A percentile compares a stretch with the other conserved stretches of the same genome.
phyloP scores from a whole-genome alignment of 176 grass and related monocot genomes.

The Phragmites australis region DNA sequence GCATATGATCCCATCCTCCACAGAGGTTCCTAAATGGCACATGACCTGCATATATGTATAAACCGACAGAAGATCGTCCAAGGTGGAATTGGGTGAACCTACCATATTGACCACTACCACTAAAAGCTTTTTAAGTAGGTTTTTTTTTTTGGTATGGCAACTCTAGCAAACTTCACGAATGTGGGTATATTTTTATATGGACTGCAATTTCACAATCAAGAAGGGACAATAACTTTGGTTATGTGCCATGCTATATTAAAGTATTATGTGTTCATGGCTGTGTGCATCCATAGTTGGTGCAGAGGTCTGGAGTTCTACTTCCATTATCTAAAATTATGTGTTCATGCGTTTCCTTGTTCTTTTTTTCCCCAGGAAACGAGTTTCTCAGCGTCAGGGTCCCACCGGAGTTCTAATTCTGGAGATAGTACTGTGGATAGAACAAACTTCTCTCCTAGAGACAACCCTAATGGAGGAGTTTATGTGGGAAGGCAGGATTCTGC shows the following conservation, averaged over 20 bases:
- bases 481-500: constrained; percentile 73
- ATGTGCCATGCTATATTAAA: neutral
- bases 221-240: neutral
- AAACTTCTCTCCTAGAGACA: constrained; percentile 72
- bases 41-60: neutral
- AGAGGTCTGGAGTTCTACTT: too few relatives aligned
- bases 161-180: neutral
- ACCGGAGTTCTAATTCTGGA: constrained; percentile 92
- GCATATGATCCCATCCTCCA: neutral
- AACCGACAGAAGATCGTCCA: neutral
- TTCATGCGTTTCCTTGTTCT: neutral
- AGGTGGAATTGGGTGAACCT: neutral
- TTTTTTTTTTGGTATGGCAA: constrained; percentile 7
- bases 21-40: neutral
- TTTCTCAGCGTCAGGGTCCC: constrained; percentile 91
- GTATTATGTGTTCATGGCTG: constrained; percentile 23
- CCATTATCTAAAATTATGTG: too few relatives aligned
- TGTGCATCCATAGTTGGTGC: too few relatives aligned
- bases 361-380: constrained; percentile 55
- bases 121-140: neutral
- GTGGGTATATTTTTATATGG: neutral
- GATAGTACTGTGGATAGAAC: constrained; percentile 74
- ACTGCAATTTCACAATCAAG: neutral
- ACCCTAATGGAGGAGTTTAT: constrained; percentile 51
- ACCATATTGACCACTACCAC: neutral